Percentiles rank a stretch among this genome's conserved stretches.
These are phyloP conservation scores for Talaromyces thailandensis DNA, from an alignment of 495 filamentous ascomycete genomes.

Conservation along the genomic window DNA sequence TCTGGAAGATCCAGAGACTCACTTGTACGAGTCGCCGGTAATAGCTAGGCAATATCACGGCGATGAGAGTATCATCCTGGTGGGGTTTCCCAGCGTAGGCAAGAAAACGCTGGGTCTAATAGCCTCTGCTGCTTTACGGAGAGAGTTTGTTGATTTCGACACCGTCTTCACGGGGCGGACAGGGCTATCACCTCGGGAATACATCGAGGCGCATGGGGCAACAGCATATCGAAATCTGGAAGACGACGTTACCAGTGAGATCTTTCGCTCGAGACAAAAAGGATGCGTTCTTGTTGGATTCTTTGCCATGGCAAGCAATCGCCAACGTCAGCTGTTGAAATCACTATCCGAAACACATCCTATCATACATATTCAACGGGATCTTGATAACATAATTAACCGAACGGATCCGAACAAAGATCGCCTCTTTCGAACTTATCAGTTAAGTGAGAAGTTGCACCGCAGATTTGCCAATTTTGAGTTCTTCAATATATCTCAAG, in stretches of 20 bases:
- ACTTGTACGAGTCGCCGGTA: neutral
- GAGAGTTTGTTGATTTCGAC: conserved; percentile 58
- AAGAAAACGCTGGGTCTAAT: conserved; percentile 66
- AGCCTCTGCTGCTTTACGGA: conserved; percentile 55
- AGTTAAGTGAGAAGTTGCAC: conserved; percentile 37
- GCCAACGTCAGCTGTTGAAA: conserved; percentile 15
- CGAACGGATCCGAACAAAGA: conserved; percentile 42
- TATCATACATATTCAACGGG: conserved; percentile 57
- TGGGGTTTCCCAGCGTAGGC: conserved; percentile 61
- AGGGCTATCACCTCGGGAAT: conserved; percentile 45
- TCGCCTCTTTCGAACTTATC: conserved; percentile 10
- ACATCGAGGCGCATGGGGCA: conserved; percentile 46
- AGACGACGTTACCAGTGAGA: conserved; percentile 44
- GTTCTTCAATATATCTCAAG: conserved; percentile 52
- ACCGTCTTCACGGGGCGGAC: conserved; percentile 51
- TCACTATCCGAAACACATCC: conserved; percentile 39
- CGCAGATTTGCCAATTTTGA: conserved; percentile 55
- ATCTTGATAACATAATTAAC: conserved; percentile 23
- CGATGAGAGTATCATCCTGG: conserved; percentile 54
- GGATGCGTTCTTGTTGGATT: conserved; percentile 55
- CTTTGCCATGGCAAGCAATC: conserved; percentile 11
- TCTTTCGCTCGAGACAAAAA: conserved; percentile 44
- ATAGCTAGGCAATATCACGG: conserved; percentile 10
- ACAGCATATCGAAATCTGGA: conserved; percentile 48
- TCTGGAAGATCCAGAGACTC: neutral